These are phyloP conservation scores for Leccinum boreale DNA, from an alignment of 768 basidiomycete species.

Conservation along the genomic window DNA sequence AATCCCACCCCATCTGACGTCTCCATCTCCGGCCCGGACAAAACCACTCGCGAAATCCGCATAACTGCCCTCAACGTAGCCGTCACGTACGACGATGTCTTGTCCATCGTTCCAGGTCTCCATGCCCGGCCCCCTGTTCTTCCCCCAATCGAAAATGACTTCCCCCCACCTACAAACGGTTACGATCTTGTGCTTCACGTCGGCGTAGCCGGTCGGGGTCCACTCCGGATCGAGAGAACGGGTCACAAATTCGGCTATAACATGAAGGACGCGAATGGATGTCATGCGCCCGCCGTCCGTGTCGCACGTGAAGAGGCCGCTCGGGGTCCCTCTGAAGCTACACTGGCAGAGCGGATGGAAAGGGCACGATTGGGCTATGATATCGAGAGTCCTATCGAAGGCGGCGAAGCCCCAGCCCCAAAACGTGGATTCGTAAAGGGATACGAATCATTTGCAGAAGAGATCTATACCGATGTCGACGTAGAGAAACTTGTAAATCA, in stretches of 20 bases:
- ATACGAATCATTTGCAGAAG: conserved; percentile 35
- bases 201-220: conserved; percentile 63
- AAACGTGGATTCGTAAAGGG: conserved; percentile 36
- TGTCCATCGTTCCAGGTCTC: conserved; percentile 52
- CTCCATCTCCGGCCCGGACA: conserved; percentile 6
- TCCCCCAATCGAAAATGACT: conserved; percentile 38
- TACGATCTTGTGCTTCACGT: conserved; percentile 73
- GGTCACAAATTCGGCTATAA: conserved; percentile 67
- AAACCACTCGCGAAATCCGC: conserved; percentile 44
- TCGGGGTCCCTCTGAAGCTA: conserved; percentile 19
- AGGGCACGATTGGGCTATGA: conserved; percentile 29
- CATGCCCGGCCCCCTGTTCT: conserved; percentile 57
- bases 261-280: conserved; percentile 61
- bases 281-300: conserved; percentile 47
- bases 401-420: conserved; percentile 29
- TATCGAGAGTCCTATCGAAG: conserved; percentile 24
- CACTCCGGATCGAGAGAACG: conserved; percentile 59
- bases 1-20: neutral
- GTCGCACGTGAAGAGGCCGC: conserved; percentile 24
- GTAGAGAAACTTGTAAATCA: conserved; percentile 36
- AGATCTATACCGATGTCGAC: conserved; percentile 35
- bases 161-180: conserved; percentile 41
- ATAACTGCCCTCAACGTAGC: conserved; percentile 59
- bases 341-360: conserved; percentile 28
- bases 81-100: conserved; percentile 55